Base-by-base conservation (phyloP, 108 stramenopile species). In the Epithemia pelagica region DNA sequence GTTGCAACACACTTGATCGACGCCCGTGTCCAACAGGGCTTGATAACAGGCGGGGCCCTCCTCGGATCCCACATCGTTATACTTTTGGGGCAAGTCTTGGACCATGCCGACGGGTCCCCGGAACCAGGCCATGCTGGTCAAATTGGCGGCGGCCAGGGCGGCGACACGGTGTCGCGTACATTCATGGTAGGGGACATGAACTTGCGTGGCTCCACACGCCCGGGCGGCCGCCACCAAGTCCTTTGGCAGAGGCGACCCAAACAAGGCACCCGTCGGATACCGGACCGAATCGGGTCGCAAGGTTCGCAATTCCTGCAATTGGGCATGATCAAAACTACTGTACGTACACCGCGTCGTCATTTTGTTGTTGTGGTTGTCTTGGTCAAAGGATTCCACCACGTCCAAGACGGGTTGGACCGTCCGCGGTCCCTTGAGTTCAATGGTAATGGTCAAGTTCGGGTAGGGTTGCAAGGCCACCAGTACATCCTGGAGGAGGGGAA, bases 351-450 rank as follows among this genome's bases (percentile, higher is more conserved):
- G 77, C 52, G 75, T 58, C 10, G 59, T 63, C 83, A 89, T 88
- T n/a, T n/a, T n/a, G n/a, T n/a, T n/a, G n/a, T n/a, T n/a, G n/a
- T n/a, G n/a, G n/a, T n/a, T n/a, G n/a, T n/a, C n/a, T n/a, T n/a
- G n/a, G 20, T 77, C 69, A 3, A 88, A 67, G 26, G 69, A 59
- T 52, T 84, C 72, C 2, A 92, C 91, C 20, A 92, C 60, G 27
- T 81, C 71, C 32, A 92, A 37, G 5, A 73, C 63, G 0, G 86
- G 86, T 24, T 70, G 31, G 0, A 76, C 81, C 5, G 86, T 88
- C 1, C 77, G 80, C 30, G 81, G 74, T 32, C 91, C 91, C 61
- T 92, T 92, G 30, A 92, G 78, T 72, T 92, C 91, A 71, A 89
- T 86, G 33, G 79, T 92, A 54, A 92, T 61, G n/a, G 81, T 64